These are phyloP conservation scores for Tephrocybe rancida DNA, from an alignment of 768 basidiomycete genomes.

Conservation along the genomic window DNA sequence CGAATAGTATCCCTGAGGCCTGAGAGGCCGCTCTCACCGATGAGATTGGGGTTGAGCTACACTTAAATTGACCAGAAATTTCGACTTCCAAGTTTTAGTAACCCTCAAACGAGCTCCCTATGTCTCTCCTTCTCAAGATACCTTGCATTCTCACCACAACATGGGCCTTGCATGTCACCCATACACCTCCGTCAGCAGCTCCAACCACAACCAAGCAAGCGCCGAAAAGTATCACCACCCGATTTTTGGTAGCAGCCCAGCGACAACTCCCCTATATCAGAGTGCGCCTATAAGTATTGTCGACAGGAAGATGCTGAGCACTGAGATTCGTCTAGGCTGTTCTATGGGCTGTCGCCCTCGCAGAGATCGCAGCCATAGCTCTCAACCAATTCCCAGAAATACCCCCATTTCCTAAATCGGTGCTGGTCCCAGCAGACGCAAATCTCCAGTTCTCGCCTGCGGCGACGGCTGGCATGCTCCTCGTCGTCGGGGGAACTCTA, in stretches of 20 bases:
- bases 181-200: not conserved
- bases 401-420: not conserved
- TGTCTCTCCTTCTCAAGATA: not conserved
- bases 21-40: too few species aligned
- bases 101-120: too few species aligned
- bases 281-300: not conserved
- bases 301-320: not conserved
- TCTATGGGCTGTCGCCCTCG: not conserved
- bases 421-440: not conserved
- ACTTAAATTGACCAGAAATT: too few species aligned
- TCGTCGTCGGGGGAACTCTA: slow-evolving; percentile 28
- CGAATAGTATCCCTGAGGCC: too few species aligned
- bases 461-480: slow-evolving; percentile 29
- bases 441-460: slow-evolving; percentile 20
- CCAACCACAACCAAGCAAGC: not conserved
- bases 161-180: not conserved
- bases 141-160: not conserved
- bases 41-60: too few species aligned
- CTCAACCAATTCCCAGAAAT: not conserved
- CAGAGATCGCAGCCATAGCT: not conserved
- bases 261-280: not conserved
- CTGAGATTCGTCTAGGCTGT: not conserved
- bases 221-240: not conserved
- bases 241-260: not conserved
- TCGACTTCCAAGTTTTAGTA: too few species aligned